Evolutionary conservation across 2,329 filamentous ascomycete species (phyloP), one percentile per base, ranked within the genome.

Genomic region (Apiospora kogelbergensis): DNA sequence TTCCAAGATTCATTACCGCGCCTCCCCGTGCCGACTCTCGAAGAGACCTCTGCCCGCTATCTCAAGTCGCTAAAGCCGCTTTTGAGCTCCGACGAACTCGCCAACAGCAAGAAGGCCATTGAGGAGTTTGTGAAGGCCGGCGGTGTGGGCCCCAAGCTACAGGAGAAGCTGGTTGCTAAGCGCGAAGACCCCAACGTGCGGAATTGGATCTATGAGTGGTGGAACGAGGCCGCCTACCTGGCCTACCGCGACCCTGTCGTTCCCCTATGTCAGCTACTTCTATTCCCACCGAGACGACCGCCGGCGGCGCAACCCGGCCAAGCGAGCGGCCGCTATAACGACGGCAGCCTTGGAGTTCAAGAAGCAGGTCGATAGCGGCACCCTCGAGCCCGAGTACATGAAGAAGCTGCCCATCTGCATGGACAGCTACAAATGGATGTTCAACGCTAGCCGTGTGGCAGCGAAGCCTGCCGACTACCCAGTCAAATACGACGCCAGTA

Each of bases 341-440:
- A 94, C 93, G 1, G 91, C 93, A 9, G 91, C 90, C 1, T 88
- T 99, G 46, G 94, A 97, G 79, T 99, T 99, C 87, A 97, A 98
- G 88, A 92, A 91, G 81, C 90, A 94, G 83, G 95, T 98, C 24
- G 95, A 98, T 78, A 80, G 81, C 57, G 90, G 91, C 73, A 90
- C 89, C 9, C 86, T 99, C 67, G 96, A 99, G 85, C 96, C 96
- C 30, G 96, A 99, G 83, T 98, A 98, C 84, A 97, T 99, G 94
- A 97, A 97, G 86, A 95, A 94, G 83, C 88, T 97, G 70, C 96
- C 96, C 70, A 95, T 98, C 78, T 96, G 95, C 81, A 99, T 99
- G 96, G 94, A 94, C 85, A 96, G 93, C 79, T 98, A 98, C 85
- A 86, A 97, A 84, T 98, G 91, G 89, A 99, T 99, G 96, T 99